Evolutionary conservation across 2,329 filamentous ascomycete species (phyloP).

Genomic region (Ceratocystis lukuohia): DNA sequence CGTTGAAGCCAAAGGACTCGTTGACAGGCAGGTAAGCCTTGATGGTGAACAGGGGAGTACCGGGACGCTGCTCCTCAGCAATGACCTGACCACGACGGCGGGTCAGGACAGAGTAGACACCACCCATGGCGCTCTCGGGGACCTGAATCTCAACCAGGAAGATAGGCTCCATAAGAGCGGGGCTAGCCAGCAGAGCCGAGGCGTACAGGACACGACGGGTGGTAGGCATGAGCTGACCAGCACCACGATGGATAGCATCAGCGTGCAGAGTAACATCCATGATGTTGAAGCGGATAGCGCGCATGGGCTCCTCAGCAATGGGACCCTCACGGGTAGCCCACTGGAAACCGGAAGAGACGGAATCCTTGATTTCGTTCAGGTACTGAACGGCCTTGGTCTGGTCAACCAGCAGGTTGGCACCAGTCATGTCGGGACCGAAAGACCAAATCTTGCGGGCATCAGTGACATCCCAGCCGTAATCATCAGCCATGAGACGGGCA

Average conservation of each 20-base stretch:
- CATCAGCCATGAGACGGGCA: slow-evolving; percentile 89
- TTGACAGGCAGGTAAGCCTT: slow-evolving; percentile 94
- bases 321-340: slow-evolving; percentile 98
- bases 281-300: slow-evolving; percentile 94
- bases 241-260: slow-evolving; percentile 98
- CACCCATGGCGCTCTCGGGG: slow-evolving; percentile 96
- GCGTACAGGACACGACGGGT: slow-evolving; percentile 96
- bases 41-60: slow-evolving; percentile 97
- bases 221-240: slow-evolving; percentile 97
- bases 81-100: slow-evolving; percentile 98
- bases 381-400: slow-evolving; percentile 99
- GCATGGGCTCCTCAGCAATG: slow-evolving; percentile 96
- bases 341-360: slow-evolving; percentile 98
- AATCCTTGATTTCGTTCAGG: slow-evolving; percentile 99
- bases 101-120: slow-evolving; percentile 98
- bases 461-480: slow-evolving; percentile 98
- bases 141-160: slow-evolving; percentile 99
- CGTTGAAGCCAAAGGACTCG: slow-evolving; percentile 98
- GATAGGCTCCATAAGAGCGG: slow-evolving; percentile 87
- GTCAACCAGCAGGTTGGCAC: slow-evolving; percentile 96
- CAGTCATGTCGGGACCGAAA: slow-evolving; percentile 95
- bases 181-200: slow-evolving; percentile 77
- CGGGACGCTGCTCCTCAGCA: slow-evolving; percentile 92
- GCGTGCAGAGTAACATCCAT: slow-evolving; percentile 99
- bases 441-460: slow-evolving; percentile 99